Conservation (phyloP, 1,284 basidiomycete genomes). For the Marasmius oreades region DNA sequence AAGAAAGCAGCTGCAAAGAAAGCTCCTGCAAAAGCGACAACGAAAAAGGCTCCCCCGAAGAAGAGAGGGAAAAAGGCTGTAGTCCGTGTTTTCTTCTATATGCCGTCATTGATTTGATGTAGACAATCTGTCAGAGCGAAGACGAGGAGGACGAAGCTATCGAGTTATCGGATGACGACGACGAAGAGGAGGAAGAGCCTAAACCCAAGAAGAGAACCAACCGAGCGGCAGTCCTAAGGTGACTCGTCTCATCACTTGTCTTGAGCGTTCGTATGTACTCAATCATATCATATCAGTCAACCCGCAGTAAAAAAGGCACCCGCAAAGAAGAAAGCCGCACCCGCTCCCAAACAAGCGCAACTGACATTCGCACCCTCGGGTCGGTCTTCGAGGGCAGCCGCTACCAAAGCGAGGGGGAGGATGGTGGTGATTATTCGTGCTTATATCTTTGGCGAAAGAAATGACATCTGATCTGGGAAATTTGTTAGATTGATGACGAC, state of each 20-base stretch:
- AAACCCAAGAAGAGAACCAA: slow-evolving; percentile 57
- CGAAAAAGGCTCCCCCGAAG: slow-evolving; percentile 30
- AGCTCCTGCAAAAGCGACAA: slow-evolving; percentile 23
- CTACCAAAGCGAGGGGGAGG: slow-evolving; percentile 52
- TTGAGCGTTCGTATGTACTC: neutral
- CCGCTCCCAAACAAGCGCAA: slow-evolving; percentile 49
- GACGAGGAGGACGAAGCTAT: slow-evolving; percentile 56
- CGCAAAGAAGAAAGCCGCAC: slow-evolving; percentile 48
- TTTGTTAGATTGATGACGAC: slow-evolving; percentile 14
- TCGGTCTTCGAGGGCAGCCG: slow-evolving; percentile 56
- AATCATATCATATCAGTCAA: slow-evolving; percentile 26
- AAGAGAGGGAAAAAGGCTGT: slow-evolving; percentile 49
- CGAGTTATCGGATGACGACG: slow-evolving; percentile 42
- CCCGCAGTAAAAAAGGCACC: slow-evolving; percentile 54
- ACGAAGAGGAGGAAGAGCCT: slow-evolving; percentile 45
- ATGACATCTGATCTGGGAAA: neutral
- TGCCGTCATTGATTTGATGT: neutral
- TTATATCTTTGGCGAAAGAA: neutral
- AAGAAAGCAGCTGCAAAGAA: slow-evolving; percentile 42
- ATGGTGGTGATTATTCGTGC: slow-evolving; percentile 37
- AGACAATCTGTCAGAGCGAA: slow-evolving; percentile 34
- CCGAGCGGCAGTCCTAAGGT: slow-evolving; percentile 64
- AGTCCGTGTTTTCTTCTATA: slow-evolving; percentile 25
- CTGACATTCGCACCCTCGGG: slow-evolving; percentile 59
- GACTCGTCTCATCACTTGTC: slow-evolving; percentile 20